Base-by-base conservation (phyloP, 208 protist species). In the Sergeia podlipaevii region DNA sequence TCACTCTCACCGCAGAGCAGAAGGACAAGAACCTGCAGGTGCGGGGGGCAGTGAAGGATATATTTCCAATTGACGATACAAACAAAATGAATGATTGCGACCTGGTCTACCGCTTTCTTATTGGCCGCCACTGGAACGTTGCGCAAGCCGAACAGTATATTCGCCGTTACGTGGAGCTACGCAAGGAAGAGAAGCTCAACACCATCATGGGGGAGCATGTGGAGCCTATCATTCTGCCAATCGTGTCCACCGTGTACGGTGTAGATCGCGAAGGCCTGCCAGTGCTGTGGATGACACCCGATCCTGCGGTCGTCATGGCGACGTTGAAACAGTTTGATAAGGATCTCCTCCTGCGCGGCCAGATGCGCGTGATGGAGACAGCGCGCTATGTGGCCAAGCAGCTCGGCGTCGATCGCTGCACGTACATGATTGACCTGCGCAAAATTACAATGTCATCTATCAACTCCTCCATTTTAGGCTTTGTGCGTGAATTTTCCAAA, bases 41-140 rank as follows among this genome's bases (percentile, higher is more conserved):
- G 18, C 44, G 43, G 21, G 26, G 48, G 11, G 48, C 43, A 23
- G 27, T 93, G 26, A 17, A 30, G 1, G 73, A 83, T 37, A 36
- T 89, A 45, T 42, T 93, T 15, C 86, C 86, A 4, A 67, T 90
- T 27, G 45, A 71, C n/a, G 86, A 93, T 52, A 42, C 6, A 8
- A 58, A 87, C 45, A 90, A 89, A 51, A 27, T 74, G 8, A 85
- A 44, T 36, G 86, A 93, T 57, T 93, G 82, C 56, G 86, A 93
- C 45, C 42, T 93, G 8, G 55, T 93, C 27, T 93, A 89, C 44
- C 73, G 86, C 38, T 91, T 89, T 61, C 59, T 93, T 8, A 89
- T 93, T 52, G 82, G 60, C 21, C 70, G 64, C 33, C 58, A 80
- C 39, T 88, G 80, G 75, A 57, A 77, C 43, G 47, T 90, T 4